Evolutionary conservation across 805 yeast genomes (phyloP), one percentile per base, ranked within the genome.

Genomic region (Suhomyces pyralidae): DNA sequence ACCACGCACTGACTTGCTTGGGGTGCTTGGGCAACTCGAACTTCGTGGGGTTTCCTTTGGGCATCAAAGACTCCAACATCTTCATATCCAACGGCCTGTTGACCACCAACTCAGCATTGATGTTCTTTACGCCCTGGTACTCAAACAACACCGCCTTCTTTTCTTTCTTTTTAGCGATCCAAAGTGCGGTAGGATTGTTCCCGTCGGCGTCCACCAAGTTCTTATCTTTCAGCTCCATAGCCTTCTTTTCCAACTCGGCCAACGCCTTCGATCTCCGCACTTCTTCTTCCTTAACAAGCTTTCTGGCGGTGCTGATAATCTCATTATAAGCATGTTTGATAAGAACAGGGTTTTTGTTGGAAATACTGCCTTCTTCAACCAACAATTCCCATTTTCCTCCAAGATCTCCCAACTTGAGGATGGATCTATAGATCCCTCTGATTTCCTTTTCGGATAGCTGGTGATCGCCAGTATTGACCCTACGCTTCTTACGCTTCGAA

Each of bases 141-240:
- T 90, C 96, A 68, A 94, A 92, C 46, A 93, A 70, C 15, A 91
- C 86, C 0, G 97, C 97, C 69, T 88, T 90, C 70, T 90, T 88
- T 63, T 92, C 97, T 64, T 85, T 87, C 68, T 86, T 83, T 64
- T 87, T 86, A 44, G 82, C 78, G 36, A 83, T 68, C 80, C 85
- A 79, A 47, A 78, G 68, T 0, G 85, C 78, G 53, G 77, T 71
- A 20, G 83, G 80, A 52, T 76, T 82, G 52, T 72, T 60, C 55
- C 74, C 71, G 61, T 73, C 72, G 56, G 64, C 56, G 58, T 66
- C 57, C 53, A 71, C 53, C 64, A 70, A 56, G 67, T 74, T 61
- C 71, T 66, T 56, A 38, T 73, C 79, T 55, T 77, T 82, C 64
- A 81, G 85, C 42, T 80, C 84, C 51, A 65, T 58, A 0, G 88